A percentile compares a stretch with the other conserved stretches of the same genome.
phyloP scores from a whole-genome alignment of 2,329 filamentous ascomycete species.

The Fusarium sp. region DNA sequence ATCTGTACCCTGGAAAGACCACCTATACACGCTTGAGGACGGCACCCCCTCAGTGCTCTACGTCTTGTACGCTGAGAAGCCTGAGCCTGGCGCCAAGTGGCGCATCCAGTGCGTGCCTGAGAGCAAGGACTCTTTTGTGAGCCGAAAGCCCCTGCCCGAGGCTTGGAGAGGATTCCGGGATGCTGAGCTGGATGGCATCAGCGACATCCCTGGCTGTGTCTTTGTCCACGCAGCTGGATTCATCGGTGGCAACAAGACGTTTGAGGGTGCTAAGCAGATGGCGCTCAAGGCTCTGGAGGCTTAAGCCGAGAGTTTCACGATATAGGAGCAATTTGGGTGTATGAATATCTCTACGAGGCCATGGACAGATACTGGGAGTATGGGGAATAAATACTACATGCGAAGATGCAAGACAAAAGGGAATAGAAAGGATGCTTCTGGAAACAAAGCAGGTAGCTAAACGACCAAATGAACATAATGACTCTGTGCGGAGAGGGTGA shows the following conservation, averaged over 20 bases:
- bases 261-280: slow-evolving; percentile 89
- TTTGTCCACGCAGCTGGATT: slow-evolving; percentile 97
- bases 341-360: slow-evolving; percentile 12
- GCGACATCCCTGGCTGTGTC: slow-evolving; percentile 79
- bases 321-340: background rate
- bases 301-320: slow-evolving; percentile 39
- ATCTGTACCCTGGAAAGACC: slow-evolving; percentile 94
- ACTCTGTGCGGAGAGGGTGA: slow-evolving; percentile 31
- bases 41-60: slow-evolving; percentile 76
- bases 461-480: slow-evolving; percentile 45
- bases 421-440: slow-evolving; percentile 36
- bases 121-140: slow-evolving; percentile 87
- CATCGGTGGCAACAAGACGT: slow-evolving; percentile 94
- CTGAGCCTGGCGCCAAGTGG: slow-evolving; percentile 84
- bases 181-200: slow-evolving; percentile 80
- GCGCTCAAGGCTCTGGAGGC: slow-evolving; percentile 77
- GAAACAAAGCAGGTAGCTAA: slow-evolving; percentile 40
- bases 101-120: slow-evolving; percentile 92
- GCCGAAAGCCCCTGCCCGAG: slow-evolving; percentile 90
- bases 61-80: slow-evolving; percentile 90
- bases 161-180: slow-evolving; percentile 93
- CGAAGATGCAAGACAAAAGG: slow-evolving; percentile 18
- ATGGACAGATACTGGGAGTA: slow-evolving; percentile 14
- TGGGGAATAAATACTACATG: slow-evolving; percentile 12
- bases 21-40: slow-evolving; percentile 88